phyloP scores from a whole-genome alignment of 2,329 filamentous ascomycete species.

The Daldinia eschscholtzii region DNA sequence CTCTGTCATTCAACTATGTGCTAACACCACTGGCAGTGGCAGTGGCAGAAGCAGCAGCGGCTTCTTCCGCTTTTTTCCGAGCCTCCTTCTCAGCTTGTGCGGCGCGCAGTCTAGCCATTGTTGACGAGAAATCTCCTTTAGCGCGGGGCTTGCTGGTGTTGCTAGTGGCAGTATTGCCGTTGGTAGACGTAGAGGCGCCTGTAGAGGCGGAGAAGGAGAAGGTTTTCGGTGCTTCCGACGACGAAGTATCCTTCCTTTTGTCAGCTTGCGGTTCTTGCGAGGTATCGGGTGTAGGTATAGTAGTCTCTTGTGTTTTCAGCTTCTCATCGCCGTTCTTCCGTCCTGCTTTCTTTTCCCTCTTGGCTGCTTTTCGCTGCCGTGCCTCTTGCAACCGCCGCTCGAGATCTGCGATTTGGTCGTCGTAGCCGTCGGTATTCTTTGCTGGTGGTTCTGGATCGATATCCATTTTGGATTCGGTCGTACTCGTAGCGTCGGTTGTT shows the following conservation, averaged over 20 bases:
- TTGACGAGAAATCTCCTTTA: slow-evolving; percentile 54
- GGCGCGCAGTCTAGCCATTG: slow-evolving; percentile 68
- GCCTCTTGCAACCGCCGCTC: slow-evolving; percentile 58
- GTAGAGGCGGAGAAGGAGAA: slow-evolving; percentile 38
- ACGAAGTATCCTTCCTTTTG: slow-evolving; percentile 51
- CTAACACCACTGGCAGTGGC: slow-evolving; percentile 17
- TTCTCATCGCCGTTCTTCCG: slow-evolving; percentile 24
- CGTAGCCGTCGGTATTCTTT: slow-evolving; percentile 49
- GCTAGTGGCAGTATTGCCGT: slow-evolving; percentile 1
- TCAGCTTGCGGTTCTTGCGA: slow-evolving; percentile 54
- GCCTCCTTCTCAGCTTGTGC: slow-evolving; percentile 70
- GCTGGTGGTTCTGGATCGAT: slow-evolving; percentile 42
- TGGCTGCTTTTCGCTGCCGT: slow-evolving; percentile 54
- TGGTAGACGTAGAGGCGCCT: slow-evolving; percentile 3
- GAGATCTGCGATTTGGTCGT: slow-evolving; percentile 59
- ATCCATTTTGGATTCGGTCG: slow-evolving; percentile 28
- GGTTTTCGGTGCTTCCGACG: slow-evolving; percentile 24
- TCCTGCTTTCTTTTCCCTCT: slow-evolving; percentile 56
- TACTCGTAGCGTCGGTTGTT: slow-evolving; percentile 32
- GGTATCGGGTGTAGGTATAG: slow-evolving; percentile 36
- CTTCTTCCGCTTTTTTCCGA: slow-evolving; percentile 59
- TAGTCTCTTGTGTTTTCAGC: slow-evolving; percentile 30
- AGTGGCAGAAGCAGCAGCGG: slow-evolving; percentile 28
- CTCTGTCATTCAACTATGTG: background rate
- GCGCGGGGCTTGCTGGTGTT: slow-evolving; percentile 47